A percentile compares a stretch with the other conserved stretches of the same genome.
Evolutionary conservation across 1,284 basidiomycete species (phyloP).

Genomic region (Puccinia triticina): DNA sequence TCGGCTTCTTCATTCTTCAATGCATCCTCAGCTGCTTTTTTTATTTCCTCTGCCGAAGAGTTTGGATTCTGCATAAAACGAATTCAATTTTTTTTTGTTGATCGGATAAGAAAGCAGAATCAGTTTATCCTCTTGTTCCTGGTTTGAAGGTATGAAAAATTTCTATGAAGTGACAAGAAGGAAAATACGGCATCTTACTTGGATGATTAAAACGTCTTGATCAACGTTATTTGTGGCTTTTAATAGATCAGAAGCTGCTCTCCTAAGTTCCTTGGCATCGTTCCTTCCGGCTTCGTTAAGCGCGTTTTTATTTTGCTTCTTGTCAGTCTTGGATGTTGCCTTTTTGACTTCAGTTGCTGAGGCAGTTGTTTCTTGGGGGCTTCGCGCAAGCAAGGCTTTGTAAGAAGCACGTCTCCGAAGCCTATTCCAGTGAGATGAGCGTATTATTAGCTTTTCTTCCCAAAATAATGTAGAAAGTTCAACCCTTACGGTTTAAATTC

Average conservation of each 20-base stretch:
- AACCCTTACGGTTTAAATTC: not conserved
- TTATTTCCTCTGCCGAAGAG: not conserved
- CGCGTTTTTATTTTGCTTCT: not conserved
- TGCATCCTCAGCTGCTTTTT: constrained; percentile 26
- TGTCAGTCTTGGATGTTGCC: not conserved
- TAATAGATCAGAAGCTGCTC: not conserved
- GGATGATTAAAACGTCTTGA: not conserved
- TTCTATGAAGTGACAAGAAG: not conserved
- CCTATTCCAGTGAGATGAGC: not conserved
- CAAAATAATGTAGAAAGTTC: not conserved
- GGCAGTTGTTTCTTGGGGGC: not conserved
- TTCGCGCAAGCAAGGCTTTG: not conserved
- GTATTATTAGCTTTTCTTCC: not conserved
- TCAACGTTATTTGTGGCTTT: not conserved
- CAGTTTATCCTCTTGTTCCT: not conserved
- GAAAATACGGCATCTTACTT: no score
- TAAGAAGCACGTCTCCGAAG: constrained; percentile 1
- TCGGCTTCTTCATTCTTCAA: constrained; percentile 12
- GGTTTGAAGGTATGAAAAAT: not conserved
- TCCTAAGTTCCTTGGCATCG: not conserved
- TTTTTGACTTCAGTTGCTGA: not conserved
- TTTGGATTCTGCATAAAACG: not conserved
- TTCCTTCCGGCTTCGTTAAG: not conserved
- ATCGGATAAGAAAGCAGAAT: not conserved
- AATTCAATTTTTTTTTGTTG: no score